Base-by-base conservation (phyloP, 257 asterid genomes). In the Nicotiana otophora region DNA sequence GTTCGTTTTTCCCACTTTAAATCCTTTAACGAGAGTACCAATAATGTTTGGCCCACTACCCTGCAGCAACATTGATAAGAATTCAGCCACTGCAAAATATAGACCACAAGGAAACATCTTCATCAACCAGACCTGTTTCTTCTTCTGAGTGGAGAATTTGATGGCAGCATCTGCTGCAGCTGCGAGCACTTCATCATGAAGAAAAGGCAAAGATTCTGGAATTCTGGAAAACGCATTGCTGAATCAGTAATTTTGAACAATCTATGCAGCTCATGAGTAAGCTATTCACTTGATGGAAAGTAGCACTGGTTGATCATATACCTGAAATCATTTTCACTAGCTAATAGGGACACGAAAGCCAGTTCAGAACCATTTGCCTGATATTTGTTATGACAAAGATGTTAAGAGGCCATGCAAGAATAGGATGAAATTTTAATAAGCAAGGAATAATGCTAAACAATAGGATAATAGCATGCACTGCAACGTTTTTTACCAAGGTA, bases 141-240 rank as follows among this genome's bases (percentile, higher is more conserved):
- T 91, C 90, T 90, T 91, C 69, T 86, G 82, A 84, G 84, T 90
- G 57, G 97, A 88, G 84, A 85, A 86, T 60, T 84, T 89, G 48
- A 89, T 83, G 77, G 98, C 97, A 86, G 93, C 91, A 42, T 88
- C 86, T 54, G 96, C 89, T 10, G 98, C 97, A 70, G 97, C 92
- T 72, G 97, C 98, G 63, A 95, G 91, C 84, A 93, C 98, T 89
- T 89, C 94, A 89, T 93, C 98, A 63, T 95, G 97, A 79, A 95
- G 98, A 84, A 75, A 85, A 57, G 98, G 98, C 84, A 92, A 86
- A 88, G 94, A 92, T 84, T 90, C 93, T 4, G 96, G 98, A 77
- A 92, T 90, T 90, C 98, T 93, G 83, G 67, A 74, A 88, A 82
- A 77, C 30, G 46, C 57, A 65, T 62, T 58, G 80, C 28, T 26